Evolutionary conservation across 2,329 filamentous ascomycete species (phyloP).

Genomic region (Proliferodiscus dingleyae): DNA sequence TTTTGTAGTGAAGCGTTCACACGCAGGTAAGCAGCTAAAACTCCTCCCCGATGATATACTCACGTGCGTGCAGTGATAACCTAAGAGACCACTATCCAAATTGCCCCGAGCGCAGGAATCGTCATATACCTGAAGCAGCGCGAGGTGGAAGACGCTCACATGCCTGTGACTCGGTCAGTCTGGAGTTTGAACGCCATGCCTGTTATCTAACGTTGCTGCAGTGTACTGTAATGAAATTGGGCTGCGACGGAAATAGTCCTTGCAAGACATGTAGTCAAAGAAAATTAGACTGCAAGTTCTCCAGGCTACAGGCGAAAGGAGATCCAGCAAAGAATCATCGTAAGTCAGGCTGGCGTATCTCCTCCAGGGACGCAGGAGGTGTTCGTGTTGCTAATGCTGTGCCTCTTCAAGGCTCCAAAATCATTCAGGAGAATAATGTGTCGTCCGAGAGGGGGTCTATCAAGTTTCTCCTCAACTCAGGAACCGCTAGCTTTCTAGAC

Average conservation of each 20-base stretch:
- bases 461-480: conserved; percentile 41
- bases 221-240: conserved; percentile 44
- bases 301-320: conserved; percentile 16
- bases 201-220: conserved; percentile 16
- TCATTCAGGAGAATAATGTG: conserved; percentile 25
- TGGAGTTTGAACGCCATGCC: not conserved
- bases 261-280: conserved; percentile 41
- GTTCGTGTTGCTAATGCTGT: too few relatives aligned
- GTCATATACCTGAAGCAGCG: conserved; percentile 39
- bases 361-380: too few relatives aligned
- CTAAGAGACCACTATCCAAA: conserved; percentile 41
- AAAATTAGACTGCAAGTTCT: conserved; percentile 33
- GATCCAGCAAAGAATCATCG: conserved; percentile 3
- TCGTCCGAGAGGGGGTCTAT: conserved; percentile 41
- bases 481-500: conserved; percentile 42
- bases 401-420: conserved; percentile 5
- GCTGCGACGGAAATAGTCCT: conserved; percentile 40
- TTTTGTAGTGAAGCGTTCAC: conserved; percentile 42
- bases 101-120: conserved; percentile 38
- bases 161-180: conserved; percentile 41
- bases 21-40: conserved; percentile 34
- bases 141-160: conserved; percentile 41
- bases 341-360: conserved; percentile 1
- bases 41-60: conserved; percentile 4
- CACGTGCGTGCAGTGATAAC: conserved; percentile 35